Conservation (phyloP, 202 grass and related monocot species). For the Miscanthus sacchariflorus region DNA sequence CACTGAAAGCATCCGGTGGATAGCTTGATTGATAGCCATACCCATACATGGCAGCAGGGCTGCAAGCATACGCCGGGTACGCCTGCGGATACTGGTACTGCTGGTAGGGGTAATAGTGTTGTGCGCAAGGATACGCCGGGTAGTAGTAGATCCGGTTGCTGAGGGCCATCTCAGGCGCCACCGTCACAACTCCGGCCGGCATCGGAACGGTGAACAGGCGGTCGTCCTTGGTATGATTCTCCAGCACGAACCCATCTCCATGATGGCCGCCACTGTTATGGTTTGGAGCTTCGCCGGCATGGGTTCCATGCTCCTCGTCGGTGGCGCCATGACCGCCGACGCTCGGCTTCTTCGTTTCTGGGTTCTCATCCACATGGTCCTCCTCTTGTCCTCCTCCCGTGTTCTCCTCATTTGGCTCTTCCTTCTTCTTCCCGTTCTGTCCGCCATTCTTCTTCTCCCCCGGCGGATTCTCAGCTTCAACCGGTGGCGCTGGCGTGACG, state of each 20-base stretch:
- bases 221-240: slow-evolving; percentile 12
- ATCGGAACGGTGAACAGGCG: slow-evolving; percentile 7
- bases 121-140: neutral
- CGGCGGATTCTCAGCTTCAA: neutral
- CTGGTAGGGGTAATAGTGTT: neutral
- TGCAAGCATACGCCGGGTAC: neutral
- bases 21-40: slow-evolving; percentile 5
- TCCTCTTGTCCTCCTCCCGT: neutral
- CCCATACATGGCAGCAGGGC: slow-evolving; percentile 2
- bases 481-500: neutral
- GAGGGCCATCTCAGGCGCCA: slow-evolving; percentile 34
- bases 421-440: neutral
- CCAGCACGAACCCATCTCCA: neutral
- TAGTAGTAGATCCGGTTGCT: neutral
- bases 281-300: neutral
- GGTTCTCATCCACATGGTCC: neutral
- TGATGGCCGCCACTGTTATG: too few relatives aligned
- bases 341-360: neutral
- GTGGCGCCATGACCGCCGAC: neutral
- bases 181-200: neutral
- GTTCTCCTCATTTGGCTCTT: neutral
- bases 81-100: neutral
- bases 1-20: slow-evolving; percentile 10
- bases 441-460: slow-evolving; percentile 24
- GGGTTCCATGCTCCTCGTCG: neutral